Conservation (phyloP, 2,329 filamentous ascomycete genomes). For the Cercospora beticola region DNA sequence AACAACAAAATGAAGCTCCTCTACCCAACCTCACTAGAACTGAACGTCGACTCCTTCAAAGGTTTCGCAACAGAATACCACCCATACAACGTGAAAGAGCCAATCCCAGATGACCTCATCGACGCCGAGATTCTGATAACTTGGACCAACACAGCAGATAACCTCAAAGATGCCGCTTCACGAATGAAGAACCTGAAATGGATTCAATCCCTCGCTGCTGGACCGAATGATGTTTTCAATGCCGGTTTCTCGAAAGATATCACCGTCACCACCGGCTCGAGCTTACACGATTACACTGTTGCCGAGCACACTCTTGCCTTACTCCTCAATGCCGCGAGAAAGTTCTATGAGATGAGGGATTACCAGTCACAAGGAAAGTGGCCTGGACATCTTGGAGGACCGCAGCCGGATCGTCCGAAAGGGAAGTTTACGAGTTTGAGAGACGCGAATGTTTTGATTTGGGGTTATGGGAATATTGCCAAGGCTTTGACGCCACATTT, state of each 20-base stretch:
- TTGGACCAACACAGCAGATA: constrained; percentile 59
- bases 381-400: constrained; percentile 62
- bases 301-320: constrained; percentile 64
- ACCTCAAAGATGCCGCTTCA: constrained; percentile 58
- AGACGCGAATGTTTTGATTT: constrained; percentile 59
- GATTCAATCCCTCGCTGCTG: constrained; percentile 67
- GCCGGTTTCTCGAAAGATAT: constrained; percentile 59
- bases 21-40: constrained; percentile 62
- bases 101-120: constrained; percentile 57
- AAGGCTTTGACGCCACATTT: constrained; percentile 59
- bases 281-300: constrained; percentile 64
- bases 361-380: constrained; percentile 58
- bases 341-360: constrained; percentile 64
- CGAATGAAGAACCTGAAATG: constrained; percentile 60
- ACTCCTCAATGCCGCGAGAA: constrained; percentile 55
- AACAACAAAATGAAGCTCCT: constrained; percentile 61
- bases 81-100: constrained; percentile 58
- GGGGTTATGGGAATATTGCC: constrained; percentile 68
- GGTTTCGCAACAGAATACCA: constrained; percentile 60
- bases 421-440: constrained; percentile 60
- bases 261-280: constrained; percentile 62
- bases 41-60: constrained; percentile 56
- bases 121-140: constrained; percentile 63
- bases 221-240: constrained; percentile 63
- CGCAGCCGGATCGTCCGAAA: constrained; percentile 58